Evolutionary conservation across 2,329 filamentous ascomycete species (phyloP), one percentile per base, ranked within the genome.

Genomic region (Trichoderma asperellum): DNA sequence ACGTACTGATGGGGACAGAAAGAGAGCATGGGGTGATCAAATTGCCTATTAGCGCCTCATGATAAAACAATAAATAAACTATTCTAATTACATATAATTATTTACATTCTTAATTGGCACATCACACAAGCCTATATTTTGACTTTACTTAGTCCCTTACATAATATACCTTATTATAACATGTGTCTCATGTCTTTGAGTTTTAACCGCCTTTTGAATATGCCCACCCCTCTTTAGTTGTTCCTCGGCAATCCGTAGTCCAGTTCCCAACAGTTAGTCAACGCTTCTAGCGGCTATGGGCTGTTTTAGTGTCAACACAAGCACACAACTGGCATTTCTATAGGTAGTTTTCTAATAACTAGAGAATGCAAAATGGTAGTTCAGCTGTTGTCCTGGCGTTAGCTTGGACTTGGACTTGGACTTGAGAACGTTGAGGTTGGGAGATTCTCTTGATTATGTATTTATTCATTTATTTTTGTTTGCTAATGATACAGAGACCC

Each of bases 401-500:
- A 18, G 5, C 6, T 18, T 6, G 2, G 18, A 18, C 6, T n/a
- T 6, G 2, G 18, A 18, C 6, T n/a, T 43, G 18, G 16, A 8
- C 35, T 18, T 5, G 40, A 43, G 18, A 32, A 32, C 32, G 4
- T 6, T 6, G 32, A 43, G n/a, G 2, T 43, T 8, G 8, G 3
- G 5, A 8, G 6, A 8, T 43, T 43, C 18, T 43, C 16, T 16
- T 43, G 40, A 43, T 43, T 43, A 43, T 43, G 18, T 35, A 29
- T 40, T 29, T 52, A n/a, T 62, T 62, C 35, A 18, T 32, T 49
- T 21, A 47, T 52, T 62, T 70, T 71, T 75, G 40, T 58, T 68
- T 68, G 72, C 76, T 79, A 79, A 65, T 79, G 74, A 75, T 79
- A 79, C 78, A 79, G 71, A 77, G 77, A 78, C 76, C 70, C 70